These are phyloP conservation scores for Phytopythium kandeliae DNA, from an alignment of 352 stramenopile species.

Conservation along the genomic window DNA sequence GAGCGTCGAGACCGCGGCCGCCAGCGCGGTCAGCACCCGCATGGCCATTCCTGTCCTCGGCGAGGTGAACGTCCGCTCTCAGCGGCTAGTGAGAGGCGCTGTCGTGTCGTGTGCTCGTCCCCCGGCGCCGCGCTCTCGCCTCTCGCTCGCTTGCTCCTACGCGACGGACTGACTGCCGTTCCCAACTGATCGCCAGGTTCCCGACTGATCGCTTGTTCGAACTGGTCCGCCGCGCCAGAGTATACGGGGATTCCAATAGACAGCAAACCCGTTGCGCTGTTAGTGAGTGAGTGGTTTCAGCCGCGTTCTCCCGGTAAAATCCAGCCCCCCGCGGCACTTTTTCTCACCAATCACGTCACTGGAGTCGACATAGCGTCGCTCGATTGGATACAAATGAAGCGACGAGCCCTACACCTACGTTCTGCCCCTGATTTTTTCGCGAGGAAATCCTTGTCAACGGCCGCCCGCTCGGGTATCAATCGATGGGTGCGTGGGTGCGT, in stretches of 20 bases:
- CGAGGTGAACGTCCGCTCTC: not conserved
- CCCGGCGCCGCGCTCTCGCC: not conserved
- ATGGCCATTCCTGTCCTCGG: constrained; percentile 16
- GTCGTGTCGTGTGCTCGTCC: too few species aligned
- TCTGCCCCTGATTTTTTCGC: not conserved
- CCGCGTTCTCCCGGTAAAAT: not conserved
- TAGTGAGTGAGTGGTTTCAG: not conserved
- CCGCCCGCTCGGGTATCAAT: too few species aligned
- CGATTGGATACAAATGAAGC: too few species aligned
- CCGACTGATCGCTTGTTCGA: constrained; percentile 5
- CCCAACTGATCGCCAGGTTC: constrained; percentile 3
- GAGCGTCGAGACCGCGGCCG: constrained; percentile 9
- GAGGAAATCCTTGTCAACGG: not conserved
- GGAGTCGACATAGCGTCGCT: not conserved
- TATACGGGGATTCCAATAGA: not conserved
- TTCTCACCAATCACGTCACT: not conserved
- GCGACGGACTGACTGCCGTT: not conserved
- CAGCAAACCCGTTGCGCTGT: not conserved
- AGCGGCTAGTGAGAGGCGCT: too few species aligned
- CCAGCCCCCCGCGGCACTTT: not conserved
- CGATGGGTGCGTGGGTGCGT: too few species aligned
- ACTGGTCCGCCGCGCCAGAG: too few species aligned
- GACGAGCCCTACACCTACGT: too few species aligned
- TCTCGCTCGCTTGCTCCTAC: not conserved
- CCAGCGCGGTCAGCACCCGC: constrained; percentile 15